These are phyloP conservation scores for Apophysomyces ossiformis DNA, from an alignment of 371 early-diverging fungal species.

Conservation along the genomic window DNA sequence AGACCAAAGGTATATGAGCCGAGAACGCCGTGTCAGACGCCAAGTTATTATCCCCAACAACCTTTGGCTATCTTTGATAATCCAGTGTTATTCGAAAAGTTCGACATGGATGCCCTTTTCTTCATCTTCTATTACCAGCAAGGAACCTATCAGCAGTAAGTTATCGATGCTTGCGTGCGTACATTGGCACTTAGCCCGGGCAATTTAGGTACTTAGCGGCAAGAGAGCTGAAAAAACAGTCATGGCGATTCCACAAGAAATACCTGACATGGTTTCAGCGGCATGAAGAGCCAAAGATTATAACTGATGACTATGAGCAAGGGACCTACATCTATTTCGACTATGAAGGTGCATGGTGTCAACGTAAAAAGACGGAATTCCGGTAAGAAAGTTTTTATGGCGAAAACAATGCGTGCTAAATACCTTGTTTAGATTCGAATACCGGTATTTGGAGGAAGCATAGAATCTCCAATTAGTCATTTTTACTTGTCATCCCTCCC, in stretches of 20 bases:
- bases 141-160: constrained; percentile 96
- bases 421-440: constrained; percentile 72
- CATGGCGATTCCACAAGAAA: constrained; percentile 99
- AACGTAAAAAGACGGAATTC: constrained; percentile 96
- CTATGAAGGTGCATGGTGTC: constrained; percentile 98
- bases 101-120: constrained; percentile 97
- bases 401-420: background rate
- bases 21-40: constrained; percentile 77
- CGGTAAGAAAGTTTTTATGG: constrained; percentile 44
- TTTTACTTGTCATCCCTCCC: constrained; percentile 5
- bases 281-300: constrained; percentile 95
- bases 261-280: constrained; percentile 99
- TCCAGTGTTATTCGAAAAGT: constrained; percentile 85
- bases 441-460: constrained; percentile 87
- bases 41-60: constrained; percentile 90
- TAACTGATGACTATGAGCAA: constrained; percentile 98
- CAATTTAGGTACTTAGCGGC: constrained; percentile 87
- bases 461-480: constrained; percentile 18
- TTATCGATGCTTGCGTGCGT: constrained; percentile 3
- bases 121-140: constrained; percentile 98
- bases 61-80: constrained; percentile 83
- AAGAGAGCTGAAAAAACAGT: constrained; percentile 94
- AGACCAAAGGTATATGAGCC: constrained; percentile 77
- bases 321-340: constrained; percentile 99
- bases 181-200: background rate